Conservation (phyloP, 2,329 filamentous ascomycete species). For the Epichloe glyceriae region DNA sequence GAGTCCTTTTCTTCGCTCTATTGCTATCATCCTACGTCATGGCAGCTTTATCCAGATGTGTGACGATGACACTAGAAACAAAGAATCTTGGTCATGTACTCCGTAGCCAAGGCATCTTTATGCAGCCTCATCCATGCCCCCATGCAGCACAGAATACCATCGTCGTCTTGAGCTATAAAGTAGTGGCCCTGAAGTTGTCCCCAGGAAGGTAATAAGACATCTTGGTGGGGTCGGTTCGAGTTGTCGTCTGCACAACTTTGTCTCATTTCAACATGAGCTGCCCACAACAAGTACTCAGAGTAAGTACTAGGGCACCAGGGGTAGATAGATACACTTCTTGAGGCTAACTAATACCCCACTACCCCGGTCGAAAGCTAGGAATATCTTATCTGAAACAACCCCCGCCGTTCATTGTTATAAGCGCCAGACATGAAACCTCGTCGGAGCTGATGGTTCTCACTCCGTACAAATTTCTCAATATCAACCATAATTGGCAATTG, state of each 20-base stretch:
- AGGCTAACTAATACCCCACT: not conserved
- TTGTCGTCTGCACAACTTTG: not conserved
- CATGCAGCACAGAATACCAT: not conserved
- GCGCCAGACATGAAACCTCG: not conserved
- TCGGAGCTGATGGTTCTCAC: not conserved
- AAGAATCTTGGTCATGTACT: not conserved
- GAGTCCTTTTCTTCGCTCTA: too few relatives aligned
- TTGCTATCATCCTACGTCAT: not conserved
- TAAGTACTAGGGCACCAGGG: too few relatives aligned
- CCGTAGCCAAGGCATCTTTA: not conserved
- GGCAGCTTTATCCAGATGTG: not conserved
- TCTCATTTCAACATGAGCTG: not conserved
- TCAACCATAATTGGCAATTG: not conserved
- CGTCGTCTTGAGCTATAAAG: not conserved
- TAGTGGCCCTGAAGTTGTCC: not conserved
- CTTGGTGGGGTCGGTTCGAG: not conserved
- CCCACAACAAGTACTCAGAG: too few relatives aligned
- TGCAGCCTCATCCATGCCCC: not conserved
- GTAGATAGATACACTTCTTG: too few relatives aligned
- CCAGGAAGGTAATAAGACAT: slow-evolving; percentile 3
- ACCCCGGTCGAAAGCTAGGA: slow-evolving; percentile 2
- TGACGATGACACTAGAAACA: not conserved
- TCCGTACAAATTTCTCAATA: slow-evolving; percentile 1
- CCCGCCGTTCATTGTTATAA: not conserved
- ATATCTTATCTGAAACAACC: slow-evolving; percentile 3